Conservation (phyloP, 768 basidiomycete species). For the Auriscalpium microsporum region DNA sequence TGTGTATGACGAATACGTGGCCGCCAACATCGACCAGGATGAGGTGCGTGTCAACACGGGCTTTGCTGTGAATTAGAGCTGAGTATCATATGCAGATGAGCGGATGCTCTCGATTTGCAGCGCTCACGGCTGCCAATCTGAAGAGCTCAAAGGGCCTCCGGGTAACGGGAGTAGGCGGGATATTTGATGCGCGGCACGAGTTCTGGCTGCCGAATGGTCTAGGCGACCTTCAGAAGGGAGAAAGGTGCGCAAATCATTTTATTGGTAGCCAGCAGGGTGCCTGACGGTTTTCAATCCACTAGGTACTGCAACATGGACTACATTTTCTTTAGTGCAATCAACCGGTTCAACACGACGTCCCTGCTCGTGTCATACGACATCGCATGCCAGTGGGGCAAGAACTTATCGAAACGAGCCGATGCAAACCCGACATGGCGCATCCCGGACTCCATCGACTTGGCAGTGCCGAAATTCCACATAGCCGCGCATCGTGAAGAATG, state of each 20-base stretch:
- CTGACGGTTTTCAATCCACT: neutral
- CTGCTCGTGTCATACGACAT: constrained; percentile 17
- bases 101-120: neutral
- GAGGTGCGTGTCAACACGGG: neutral
- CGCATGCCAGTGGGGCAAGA: constrained; percentile 20
- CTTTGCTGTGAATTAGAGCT: neutral
- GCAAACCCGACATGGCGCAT: neutral
- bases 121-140: neutral
- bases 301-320: neutral
- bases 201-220: no score
- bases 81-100: neutral
- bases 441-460: neutral
- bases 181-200: neutral
- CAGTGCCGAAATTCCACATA: constrained; percentile 13
- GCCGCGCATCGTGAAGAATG: constrained; percentile 18
- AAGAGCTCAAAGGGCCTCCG: neutral
- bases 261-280: neutral
- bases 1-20: neutral
- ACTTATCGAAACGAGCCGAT: constrained; percentile 7
- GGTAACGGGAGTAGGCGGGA: neutral
- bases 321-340: neutral
- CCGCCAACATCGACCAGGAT: neutral
- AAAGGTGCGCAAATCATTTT: neutral
- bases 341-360: no score
- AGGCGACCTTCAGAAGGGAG: neutral